These are phyloP conservation scores for Boletus rubescentipes DNA, from an alignment of 768 basidiomycete species.

Conservation along the genomic window DNA sequence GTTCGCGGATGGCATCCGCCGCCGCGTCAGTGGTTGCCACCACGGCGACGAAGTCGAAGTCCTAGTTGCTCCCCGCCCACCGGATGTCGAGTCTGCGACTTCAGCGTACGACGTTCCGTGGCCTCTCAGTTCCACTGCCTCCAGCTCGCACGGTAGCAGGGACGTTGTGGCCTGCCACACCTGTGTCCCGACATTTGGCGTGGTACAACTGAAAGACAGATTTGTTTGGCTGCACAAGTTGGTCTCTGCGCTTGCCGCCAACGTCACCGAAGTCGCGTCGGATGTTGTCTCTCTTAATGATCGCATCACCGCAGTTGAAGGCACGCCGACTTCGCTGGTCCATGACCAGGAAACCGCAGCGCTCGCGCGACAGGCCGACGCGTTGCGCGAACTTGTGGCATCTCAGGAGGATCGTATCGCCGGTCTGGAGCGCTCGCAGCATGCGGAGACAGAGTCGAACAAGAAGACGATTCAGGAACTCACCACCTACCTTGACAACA, in stretches of 20 bases:
- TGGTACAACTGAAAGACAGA: constrained; percentile 1
- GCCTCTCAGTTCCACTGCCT: neutral
- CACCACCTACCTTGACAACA: constrained; percentile 1
- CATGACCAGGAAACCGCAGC: neutral
- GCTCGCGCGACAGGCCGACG: constrained; percentile 6
- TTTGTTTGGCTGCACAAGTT: constrained; percentile 11
- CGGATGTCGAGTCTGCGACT: neutral
- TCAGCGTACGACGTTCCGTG: neutral
- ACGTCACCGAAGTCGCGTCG: constrained; percentile 4
- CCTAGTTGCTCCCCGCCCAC: neutral
- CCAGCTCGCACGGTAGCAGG: neutral
- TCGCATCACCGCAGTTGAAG: constrained; percentile 19
- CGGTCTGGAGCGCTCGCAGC: constrained; percentile 9
- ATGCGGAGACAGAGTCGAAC: neutral
- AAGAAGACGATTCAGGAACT: constrained; percentile 15
- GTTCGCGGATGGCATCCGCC: neutral
- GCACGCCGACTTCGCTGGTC: neutral
- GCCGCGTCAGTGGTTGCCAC: neutral
- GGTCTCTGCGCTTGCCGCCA: constrained; percentile 1
- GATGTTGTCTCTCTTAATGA: constrained; percentile 18
- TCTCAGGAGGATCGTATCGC: constrained; percentile 15
- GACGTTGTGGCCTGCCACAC: neutral
- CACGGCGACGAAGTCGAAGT: neutral
- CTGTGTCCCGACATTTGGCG: neutral
- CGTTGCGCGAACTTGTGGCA: constrained; percentile 8